Evolutionary conservation across 306 rosid species (phyloP).

Genomic region (Cucurbita pepo): DNA sequence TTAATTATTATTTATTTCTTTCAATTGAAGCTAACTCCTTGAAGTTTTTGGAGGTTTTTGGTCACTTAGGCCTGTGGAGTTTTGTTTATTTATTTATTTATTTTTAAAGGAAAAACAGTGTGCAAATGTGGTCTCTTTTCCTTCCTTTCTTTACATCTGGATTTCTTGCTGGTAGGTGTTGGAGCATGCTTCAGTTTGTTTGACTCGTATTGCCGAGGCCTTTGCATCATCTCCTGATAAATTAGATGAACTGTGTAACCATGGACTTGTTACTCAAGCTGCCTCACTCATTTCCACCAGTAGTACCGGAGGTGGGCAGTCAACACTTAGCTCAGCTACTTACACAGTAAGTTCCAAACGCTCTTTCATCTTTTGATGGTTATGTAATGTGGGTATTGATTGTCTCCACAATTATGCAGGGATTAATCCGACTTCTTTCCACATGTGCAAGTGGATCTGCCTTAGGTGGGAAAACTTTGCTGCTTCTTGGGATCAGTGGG

Average conservation of each 20-base stretch:
- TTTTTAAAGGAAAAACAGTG: background rate
- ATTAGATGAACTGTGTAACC: conserved; percentile 80
- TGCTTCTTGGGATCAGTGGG: conserved; percentile 84
- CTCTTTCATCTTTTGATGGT: background rate
- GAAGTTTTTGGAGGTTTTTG: background rate
- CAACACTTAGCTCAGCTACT: conserved; percentile 85
- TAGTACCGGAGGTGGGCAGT: conserved; percentile 94
- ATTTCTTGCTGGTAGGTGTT: conserved; percentile 44
- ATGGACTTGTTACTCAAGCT: conserved; percentile 90
- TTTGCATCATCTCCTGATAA: conserved; percentile 89
- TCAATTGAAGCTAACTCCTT: background rate
- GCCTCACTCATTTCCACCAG: conserved; percentile 87
- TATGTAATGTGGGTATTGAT: background rate
- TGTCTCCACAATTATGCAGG: conserved; percentile 34
- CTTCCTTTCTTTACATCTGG: background rate
- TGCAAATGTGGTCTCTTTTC: background rate
- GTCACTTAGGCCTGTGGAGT: background rate
- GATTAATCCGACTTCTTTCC: conserved; percentile 90
- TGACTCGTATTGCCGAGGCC: conserved; percentile 98
- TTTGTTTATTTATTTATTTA: too few species aligned
- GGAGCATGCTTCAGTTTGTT: conserved; percentile 97
- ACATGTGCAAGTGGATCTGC: conserved; percentile 98
- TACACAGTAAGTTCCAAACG: conserved; percentile 51
- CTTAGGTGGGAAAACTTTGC: conserved; percentile 78
- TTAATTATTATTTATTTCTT: background rate